These are phyloP conservation scores for Sphaerostilbella broomeana DNA, from an alignment of 2,329 filamentous ascomycete species.

Conservation along the genomic window DNA sequence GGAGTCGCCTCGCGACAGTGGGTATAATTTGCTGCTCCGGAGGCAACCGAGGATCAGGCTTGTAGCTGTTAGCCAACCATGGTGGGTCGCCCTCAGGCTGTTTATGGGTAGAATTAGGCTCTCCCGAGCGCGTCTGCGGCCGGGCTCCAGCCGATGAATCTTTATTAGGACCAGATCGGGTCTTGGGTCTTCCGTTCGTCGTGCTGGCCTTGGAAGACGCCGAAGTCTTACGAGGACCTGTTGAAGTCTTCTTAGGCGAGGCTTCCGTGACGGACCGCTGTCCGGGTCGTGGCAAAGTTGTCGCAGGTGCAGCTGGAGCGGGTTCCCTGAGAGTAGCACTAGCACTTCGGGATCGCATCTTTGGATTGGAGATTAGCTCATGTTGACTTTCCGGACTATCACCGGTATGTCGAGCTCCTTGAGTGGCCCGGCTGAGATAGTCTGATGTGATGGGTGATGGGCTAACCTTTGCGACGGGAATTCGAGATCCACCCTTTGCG, in stretches of 20 bases:
- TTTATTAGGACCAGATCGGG: slow-evolving; percentile 51
- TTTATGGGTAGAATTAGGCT: slow-evolving; percentile 45
- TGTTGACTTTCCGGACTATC: slow-evolving; percentile 49
- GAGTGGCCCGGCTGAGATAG: slow-evolving; percentile 67
- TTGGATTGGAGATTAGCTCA: slow-evolving; percentile 46
- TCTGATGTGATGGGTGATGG: slow-evolving; percentile 67
- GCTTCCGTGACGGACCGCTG: slow-evolving; percentile 42
- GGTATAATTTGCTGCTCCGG: slow-evolving; percentile 94
- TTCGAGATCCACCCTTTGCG: slow-evolving; percentile 65
- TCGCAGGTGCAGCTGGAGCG: slow-evolving; percentile 15
- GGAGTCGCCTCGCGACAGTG: slow-evolving; percentile 82
- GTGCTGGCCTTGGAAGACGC: slow-evolving; percentile 35
- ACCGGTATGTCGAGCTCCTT: slow-evolving; percentile 55
- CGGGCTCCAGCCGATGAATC: slow-evolving; percentile 43
- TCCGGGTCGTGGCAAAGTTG: slow-evolving; percentile 20
- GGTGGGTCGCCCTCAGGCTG: slow-evolving; percentile 90
- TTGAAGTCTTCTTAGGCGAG: slow-evolving; percentile 47
- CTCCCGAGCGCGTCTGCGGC: slow-evolving; percentile 57
- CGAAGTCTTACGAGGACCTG: slow-evolving; percentile 38
- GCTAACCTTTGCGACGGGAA: slow-evolving; percentile 78
- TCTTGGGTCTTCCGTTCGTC: slow-evolving; percentile 50
- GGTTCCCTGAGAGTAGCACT: slow-evolving; percentile 46
- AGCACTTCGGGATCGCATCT: slow-evolving; percentile 62
- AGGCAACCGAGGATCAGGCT: slow-evolving; percentile 86
- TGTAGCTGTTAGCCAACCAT: slow-evolving; percentile 92